Conservation (phyloP, 1,284 basidiomycete species). For the Ustilago lituana region DNA sequence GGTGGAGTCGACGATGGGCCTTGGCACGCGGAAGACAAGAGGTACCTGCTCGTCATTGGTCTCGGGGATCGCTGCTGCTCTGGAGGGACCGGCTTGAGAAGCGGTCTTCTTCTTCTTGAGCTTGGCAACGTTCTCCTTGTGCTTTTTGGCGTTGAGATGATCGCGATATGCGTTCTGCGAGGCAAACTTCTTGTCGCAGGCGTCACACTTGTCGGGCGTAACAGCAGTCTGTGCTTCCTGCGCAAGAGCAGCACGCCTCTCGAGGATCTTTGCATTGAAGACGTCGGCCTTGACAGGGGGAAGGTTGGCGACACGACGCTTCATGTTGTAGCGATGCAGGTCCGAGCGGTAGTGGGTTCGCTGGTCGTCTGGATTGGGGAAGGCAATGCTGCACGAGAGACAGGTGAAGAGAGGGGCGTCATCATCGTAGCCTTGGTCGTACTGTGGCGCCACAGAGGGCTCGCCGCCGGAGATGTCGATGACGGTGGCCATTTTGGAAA, state of each 20-base stretch:
- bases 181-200: slow-evolving; percentile 82
- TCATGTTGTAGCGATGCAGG: slow-evolving; percentile 98
- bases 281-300: slow-evolving; percentile 81
- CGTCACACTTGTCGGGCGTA: slow-evolving; percentile 34
- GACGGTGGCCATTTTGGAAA: slow-evolving; percentile 38
- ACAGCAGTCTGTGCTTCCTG: slow-evolving; percentile 34
- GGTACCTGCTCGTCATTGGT: slow-evolving; percentile 30
- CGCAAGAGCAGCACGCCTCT: slow-evolving; percentile 39
- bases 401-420: slow-evolving; percentile 74
- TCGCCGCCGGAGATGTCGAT: slow-evolving; percentile 29
- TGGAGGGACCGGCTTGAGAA: slow-evolving; percentile 1
- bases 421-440: slow-evolving; percentile 41
- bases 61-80: neutral
- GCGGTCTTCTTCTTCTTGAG: slow-evolving; percentile 21
- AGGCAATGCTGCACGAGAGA: slow-evolving; percentile 90
- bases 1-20: slow-evolving; percentile 9
- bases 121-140: slow-evolving; percentile 81
- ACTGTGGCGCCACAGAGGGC: slow-evolving; percentile 24
- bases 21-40: slow-evolving; percentile 42
- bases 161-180: slow-evolving; percentile 88
- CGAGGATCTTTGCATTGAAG: slow-evolving; percentile 90
- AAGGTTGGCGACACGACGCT: slow-evolving; percentile 88
- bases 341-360: slow-evolving; percentile 91
- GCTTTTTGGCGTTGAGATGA: slow-evolving; percentile 88
- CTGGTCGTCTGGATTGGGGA: slow-evolving; percentile 84